Base-by-base conservation (phyloP, 164 flowering plant species). In the Piper betle region DNA sequence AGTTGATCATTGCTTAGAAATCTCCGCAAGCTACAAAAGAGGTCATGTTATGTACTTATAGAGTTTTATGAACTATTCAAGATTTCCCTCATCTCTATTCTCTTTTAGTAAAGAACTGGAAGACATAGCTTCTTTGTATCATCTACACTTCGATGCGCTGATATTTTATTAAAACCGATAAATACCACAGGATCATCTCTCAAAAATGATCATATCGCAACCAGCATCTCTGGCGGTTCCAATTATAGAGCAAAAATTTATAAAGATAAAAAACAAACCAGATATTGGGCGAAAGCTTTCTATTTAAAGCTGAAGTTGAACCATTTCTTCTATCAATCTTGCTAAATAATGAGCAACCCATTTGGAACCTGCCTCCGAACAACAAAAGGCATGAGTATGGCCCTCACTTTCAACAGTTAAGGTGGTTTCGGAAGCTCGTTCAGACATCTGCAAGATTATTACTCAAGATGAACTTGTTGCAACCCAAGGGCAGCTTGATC, bases 321-420 rank as follows among this genome's bases (percentile, higher is more conserved):
- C 37, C 33, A 69, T 69, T 57, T 66, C 68, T 70, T 77, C 78
- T 68, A 89, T 78, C 77, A 83, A 69, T 68, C 55, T 68, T 18
- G 81, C 86, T 11, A 89, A 88, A 70, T 82, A 76, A 52, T 71
- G 72, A 64, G 98, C 97, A 66, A 81, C 96, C 96, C 97, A 89
- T 33, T 65, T 16, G 13, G 98, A 89, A 10, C 96, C 98, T 60
- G 84, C 87, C 69, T 80, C 83, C 4, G 86, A 77, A 78, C 94
- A 86, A 69, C 84, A 73, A 73, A 87, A 93, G 59, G 72, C 76
- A 75, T 89, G 98, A 33, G 81, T 71, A 57, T 79, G 91, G 42
- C 90, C 93, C 68, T 87, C 91, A 64, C 82, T 73, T 71, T 93
- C 98, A n/a, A 93, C 76, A 12, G 83, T 73, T 58, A 84, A 54